A percentile compares a stretch with the other conserved stretches of the same genome.
These are phyloP conservation scores for Xylariaceae sp. DNA, from an alignment of 2,329 filamentous ascomycete species.

Conservation along the genomic window DNA sequence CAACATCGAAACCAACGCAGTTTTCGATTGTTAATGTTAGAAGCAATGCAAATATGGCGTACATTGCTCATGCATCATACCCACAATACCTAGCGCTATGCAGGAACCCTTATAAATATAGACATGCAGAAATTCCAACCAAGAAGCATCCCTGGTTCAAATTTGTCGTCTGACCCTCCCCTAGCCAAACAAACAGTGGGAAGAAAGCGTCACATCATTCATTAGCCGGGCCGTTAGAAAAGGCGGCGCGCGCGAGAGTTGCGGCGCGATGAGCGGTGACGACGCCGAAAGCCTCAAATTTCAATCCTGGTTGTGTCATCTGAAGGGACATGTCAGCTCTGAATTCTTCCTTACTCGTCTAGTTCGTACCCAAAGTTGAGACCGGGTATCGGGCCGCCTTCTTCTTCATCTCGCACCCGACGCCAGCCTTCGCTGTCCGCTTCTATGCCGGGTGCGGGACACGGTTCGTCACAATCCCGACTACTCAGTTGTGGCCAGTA, in stretches of 20 bases:
- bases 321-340: constrained; percentile 24
- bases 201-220: background rate
- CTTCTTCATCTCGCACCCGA: constrained; percentile 50
- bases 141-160: background rate
- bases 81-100: background rate
- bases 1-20: background rate
- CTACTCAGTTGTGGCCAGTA: constrained; percentile 56
- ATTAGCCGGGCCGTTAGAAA: background rate
- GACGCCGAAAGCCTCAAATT: constrained; percentile 3
- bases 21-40: background rate
- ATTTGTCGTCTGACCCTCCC: background rate
- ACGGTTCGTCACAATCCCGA: constrained; percentile 51
- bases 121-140: background rate
- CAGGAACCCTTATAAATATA: background rate
- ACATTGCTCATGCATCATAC: background rate
- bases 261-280: background rate
- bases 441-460: constrained; percentile 42
- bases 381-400: constrained; percentile 34
- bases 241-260: background rate
- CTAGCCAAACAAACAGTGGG: background rate
- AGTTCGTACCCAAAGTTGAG: constrained; percentile 32
- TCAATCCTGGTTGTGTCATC: constrained; percentile 22
- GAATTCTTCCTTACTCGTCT: constrained; percentile 16
- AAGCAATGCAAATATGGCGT: background rate
- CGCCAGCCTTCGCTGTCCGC: constrained; percentile 32